phyloP scores from a whole-genome alignment of 2,329 filamentous ascomycete genomes.

The Alternaria brassicicola region DNA sequence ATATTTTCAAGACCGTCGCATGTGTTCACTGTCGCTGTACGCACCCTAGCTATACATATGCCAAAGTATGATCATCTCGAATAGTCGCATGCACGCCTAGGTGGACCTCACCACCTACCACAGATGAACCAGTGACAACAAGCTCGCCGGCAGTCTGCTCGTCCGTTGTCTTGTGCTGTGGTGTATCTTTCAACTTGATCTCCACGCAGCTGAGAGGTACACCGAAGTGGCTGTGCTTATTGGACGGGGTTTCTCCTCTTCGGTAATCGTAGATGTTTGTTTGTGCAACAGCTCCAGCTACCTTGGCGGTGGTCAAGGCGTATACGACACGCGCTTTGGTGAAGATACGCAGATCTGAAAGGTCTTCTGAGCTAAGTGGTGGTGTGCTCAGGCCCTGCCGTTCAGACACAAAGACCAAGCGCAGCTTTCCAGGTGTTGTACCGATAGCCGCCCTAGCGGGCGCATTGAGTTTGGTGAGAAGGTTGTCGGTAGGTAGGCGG shows the following conservation, averaged over 20 bases:
- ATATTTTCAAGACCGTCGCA: not conserved
- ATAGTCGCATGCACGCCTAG: constrained; percentile 70
- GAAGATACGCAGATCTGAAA: constrained; percentile 83
- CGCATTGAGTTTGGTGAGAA: constrained; percentile 68
- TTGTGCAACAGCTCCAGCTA: constrained; percentile 90
- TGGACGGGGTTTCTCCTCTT: constrained; percentile 50
- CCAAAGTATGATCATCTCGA: constrained; percentile 74
- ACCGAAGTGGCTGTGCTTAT: constrained; percentile 73
- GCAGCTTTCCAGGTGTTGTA: constrained; percentile 72
- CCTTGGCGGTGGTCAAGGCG: constrained; percentile 77
- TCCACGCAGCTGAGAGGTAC: constrained; percentile 80
- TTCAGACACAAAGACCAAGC: constrained; percentile 81
- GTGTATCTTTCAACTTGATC: constrained; percentile 71
- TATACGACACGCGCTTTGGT: constrained; percentile 82
- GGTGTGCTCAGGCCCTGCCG: constrained; percentile 67
- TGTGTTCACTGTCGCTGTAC: not conserved
- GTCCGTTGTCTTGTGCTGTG: constrained; percentile 67
- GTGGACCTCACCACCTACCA: constrained; percentile 69
- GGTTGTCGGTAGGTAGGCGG: constrained; percentile 70
- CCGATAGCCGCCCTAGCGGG: constrained; percentile 65
- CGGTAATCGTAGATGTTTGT: constrained; percentile 89
- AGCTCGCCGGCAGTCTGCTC: constrained; percentile 63
- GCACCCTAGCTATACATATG: constrained; percentile 49
- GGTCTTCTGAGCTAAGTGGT: constrained; percentile 68
- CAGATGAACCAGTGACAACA: constrained; percentile 73